Base-by-base conservation (phyloP, 345 rosid species). In the Draba incana region DNA sequence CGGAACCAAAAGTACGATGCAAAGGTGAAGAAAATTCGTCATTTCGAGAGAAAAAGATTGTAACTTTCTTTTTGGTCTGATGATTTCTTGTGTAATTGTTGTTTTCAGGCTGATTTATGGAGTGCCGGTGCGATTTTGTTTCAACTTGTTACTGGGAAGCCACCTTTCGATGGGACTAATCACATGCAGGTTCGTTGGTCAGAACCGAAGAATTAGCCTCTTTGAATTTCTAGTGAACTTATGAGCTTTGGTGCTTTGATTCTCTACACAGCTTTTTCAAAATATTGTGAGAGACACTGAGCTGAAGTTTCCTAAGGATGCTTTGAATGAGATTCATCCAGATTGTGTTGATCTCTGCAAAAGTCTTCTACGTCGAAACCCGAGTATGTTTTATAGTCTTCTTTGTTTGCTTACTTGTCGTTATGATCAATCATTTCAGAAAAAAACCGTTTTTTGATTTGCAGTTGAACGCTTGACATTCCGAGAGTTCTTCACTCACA, bases 111-210 rank as follows among this genome's bases (percentile, higher is more conserved):
- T 77, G 94, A 90, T 68, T 77, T 90, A 71, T 90, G 96, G 96
- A 90, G 96, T 81, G 96, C 89, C 10, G 96, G 96, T 44, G 93
- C 91, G 27, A 82, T 90, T 62, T 78, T 90, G 73, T 87, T 85
- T 72, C 93, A 90, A 78, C 78, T 90, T 78, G 87, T 90, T 75
- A 85, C 85, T 12, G 96, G 96, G 52, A 90, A 81, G 63, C 93
- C 89, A 39, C 96, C 96, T 8, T 90, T 90, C 78, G 75, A 80
- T 35, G 97, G 97, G 58, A 81, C 70, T 68, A 90, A 56, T 77
- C 92, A 86, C 55, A 70, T 79, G 42, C 94, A 90, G 92, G 97
- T 87, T 55, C 14, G 12, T 54, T 27, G 6, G 6, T 3, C 8
- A 50, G 2, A 47, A 56, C 12, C 2, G 0, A 54, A 44, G 27